Conservation (phyloP, 768 basidiomycete species). For the Tubosaeta sp. region DNA sequence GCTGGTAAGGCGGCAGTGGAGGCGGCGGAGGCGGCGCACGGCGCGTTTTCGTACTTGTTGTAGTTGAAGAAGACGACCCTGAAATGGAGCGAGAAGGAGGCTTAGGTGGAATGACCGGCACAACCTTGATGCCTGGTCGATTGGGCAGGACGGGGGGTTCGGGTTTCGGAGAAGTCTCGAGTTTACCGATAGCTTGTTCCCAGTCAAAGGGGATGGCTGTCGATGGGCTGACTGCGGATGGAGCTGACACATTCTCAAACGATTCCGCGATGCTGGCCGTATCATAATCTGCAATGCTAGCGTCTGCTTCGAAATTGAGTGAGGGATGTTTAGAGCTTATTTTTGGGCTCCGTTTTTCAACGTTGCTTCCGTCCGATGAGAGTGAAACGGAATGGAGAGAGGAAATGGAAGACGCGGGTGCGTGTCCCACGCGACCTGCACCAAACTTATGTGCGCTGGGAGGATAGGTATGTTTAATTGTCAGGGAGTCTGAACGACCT, state of each 20-base stretch:
- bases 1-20: conserved; percentile 31
- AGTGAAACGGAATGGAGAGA: conserved; percentile 83
- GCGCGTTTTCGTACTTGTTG: conserved; percentile 36
- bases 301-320: conserved; percentile 42
- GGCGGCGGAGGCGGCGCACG: conserved; percentile 38
- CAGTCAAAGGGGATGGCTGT: conserved; percentile 47
- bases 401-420: conserved; percentile 66
- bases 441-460: conserved; percentile 35
- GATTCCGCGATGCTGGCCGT: conserved; percentile 62
- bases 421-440: conserved; percentile 41
- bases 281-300: conserved; percentile 40
- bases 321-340: conserved; percentile 37
- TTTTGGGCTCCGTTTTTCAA: conserved; percentile 14
- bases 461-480: conserved; percentile 59
- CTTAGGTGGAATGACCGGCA: conserved; percentile 23
- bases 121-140: conserved; percentile 33
- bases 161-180: conserved; percentile 24
- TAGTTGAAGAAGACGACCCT: conserved; percentile 34
- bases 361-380: conserved; percentile 52
- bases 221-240: conserved; percentile 51
- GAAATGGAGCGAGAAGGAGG: conserved; percentile 32
- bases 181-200: conserved; percentile 41
- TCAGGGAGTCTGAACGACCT: conserved; percentile 43
- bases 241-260: conserved; percentile 62
- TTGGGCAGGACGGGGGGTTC: conserved; percentile 47